phyloP scores from a whole-genome alignment of 306 rosid genomes.

The Glycyrrhiza uralensis region DNA sequence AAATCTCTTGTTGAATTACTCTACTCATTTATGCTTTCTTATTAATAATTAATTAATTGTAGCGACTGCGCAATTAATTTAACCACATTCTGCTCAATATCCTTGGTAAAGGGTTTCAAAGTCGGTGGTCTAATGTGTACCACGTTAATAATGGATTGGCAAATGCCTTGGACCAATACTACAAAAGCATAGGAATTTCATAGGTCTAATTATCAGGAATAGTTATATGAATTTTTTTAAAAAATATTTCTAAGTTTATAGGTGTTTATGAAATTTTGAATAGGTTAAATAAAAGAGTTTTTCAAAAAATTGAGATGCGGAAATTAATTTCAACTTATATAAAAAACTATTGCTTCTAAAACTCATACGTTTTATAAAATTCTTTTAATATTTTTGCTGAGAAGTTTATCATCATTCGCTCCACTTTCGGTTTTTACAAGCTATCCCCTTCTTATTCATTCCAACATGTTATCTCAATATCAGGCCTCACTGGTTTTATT shows the following conservation, averaged over 20 bases:
- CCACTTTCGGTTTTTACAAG: slow-evolving; percentile 6
- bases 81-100: neutral
- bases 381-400: too few species aligned
- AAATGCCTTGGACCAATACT: too few species aligned
- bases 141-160: neutral
- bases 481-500: too few species aligned
- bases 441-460: neutral
- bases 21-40: neutral
- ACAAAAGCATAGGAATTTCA: slow-evolving; percentile 9
- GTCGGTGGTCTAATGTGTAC: neutral
- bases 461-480: neutral
- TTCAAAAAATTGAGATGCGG: too few species aligned
- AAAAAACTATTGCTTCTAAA: too few species aligned
- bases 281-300: too few species aligned
- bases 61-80: neutral
- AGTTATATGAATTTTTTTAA: too few species aligned
- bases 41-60: neutral
- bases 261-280: too few species aligned
- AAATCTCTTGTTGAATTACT: neutral
- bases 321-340: too few species aligned
- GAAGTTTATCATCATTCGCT: too few species aligned
- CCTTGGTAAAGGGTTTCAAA: neutral
- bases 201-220: neutral
- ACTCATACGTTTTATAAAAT: too few species aligned
- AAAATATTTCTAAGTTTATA: too few species aligned